These are phyloP conservation scores for Hypoxylon sp. DNA, from an alignment of 2,329 filamentous ascomycete genomes.

Conservation along the genomic window DNA sequence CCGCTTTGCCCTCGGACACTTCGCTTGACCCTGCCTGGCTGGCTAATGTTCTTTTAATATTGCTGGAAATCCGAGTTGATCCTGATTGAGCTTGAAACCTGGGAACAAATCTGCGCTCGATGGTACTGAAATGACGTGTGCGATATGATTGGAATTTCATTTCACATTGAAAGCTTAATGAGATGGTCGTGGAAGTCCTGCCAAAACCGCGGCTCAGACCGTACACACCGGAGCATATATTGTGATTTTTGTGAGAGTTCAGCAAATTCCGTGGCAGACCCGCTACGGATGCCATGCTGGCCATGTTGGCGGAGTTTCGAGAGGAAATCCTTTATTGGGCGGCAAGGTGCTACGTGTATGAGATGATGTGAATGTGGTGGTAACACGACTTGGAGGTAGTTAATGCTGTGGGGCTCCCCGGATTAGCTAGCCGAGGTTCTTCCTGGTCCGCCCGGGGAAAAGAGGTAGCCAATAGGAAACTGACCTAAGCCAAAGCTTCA, in stretches of 20 bases:
- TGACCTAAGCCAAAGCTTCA: neutral
- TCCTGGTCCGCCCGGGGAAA: neutral
- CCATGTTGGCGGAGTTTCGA: neutral
- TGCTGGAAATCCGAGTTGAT: neutral
- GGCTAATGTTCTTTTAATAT: conserved; percentile 17
- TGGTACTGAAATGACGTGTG: neutral
- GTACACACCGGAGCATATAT: conserved; percentile 6
- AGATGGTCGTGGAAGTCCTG: conserved; percentile 3
- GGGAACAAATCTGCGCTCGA: neutral
- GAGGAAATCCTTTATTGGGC: neutral
- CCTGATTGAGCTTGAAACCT: too few species aligned
- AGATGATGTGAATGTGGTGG: neutral
- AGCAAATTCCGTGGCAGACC: conserved; percentile 19
- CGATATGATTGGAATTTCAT: neutral
- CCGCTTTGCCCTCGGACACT: neutral
- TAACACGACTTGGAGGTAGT: neutral
- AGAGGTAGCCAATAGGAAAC: conserved; percentile 1
- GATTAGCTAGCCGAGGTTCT: neutral
- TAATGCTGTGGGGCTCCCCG: neutral
- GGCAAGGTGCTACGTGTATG: neutral
- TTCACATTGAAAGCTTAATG: neutral
- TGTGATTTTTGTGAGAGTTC: conserved; percentile 1
- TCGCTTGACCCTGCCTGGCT: neutral
- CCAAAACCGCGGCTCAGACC: conserved; percentile 16
- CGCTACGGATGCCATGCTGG: neutral